phyloP scores from a whole-genome alignment of 2,329 filamentous ascomycete genomes.

The Penicillium polonicum region DNA sequence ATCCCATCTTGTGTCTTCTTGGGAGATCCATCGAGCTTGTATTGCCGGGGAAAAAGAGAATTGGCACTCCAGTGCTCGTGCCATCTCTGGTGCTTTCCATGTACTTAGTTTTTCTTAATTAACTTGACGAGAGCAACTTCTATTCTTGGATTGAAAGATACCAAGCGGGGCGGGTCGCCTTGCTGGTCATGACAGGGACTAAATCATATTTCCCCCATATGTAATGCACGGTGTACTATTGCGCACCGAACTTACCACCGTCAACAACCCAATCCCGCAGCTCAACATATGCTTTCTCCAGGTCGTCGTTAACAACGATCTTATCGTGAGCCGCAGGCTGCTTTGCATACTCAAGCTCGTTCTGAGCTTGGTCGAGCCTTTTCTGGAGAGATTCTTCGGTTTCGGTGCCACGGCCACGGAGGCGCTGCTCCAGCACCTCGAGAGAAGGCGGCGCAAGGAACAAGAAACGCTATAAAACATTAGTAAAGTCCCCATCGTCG shows the following conservation, averaged over 20 bases:
- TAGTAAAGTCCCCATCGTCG: background rate
- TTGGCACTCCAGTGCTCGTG: slow-evolving; percentile 29
- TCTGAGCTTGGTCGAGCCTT: slow-evolving; percentile 67
- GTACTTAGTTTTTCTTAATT: slow-evolving; percentile 39
- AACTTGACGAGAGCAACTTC: slow-evolving; percentile 28
- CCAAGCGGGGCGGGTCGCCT: background rate
- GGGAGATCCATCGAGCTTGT: slow-evolving; percentile 18
- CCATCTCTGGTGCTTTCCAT: slow-evolving; percentile 31
- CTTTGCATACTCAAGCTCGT: slow-evolving; percentile 72
- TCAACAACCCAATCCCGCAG: slow-evolving; percentile 55
- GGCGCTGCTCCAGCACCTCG: slow-evolving; percentile 69
- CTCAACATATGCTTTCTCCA: slow-evolving; percentile 57
- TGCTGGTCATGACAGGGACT: background rate
- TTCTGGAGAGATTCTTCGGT: slow-evolving; percentile 68
- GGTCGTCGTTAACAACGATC: slow-evolving; percentile 65
- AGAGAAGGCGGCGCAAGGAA: slow-evolving; percentile 80
- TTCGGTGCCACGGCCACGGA: slow-evolving; percentile 76
- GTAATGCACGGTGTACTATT: background rate
- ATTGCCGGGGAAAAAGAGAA: slow-evolving; percentile 29
- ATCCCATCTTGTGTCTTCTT: slow-evolving; percentile 17
- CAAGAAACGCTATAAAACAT: slow-evolving; percentile 59
- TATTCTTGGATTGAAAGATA: slow-evolving; percentile 15
- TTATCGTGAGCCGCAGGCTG: slow-evolving; percentile 65
- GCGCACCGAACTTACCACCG: slow-evolving; percentile 34
- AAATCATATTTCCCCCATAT: background rate